phyloP scores from a whole-genome alignment of 2,329 filamentous ascomycete genomes.

The Stachybotrys echinatus region DNA sequence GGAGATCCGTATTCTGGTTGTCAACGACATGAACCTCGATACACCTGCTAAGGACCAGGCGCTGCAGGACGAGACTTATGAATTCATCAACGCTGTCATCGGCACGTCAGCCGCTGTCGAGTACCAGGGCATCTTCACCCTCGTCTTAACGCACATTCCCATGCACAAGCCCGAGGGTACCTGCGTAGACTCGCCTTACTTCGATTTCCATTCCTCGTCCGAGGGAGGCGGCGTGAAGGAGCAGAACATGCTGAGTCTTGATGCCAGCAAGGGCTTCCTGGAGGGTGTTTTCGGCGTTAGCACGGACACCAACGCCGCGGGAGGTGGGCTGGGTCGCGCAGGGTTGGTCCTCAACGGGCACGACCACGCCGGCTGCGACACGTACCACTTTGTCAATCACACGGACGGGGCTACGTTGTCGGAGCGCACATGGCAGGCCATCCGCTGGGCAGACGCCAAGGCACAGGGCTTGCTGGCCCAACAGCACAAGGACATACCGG shows the following conservation, averaged over 20 bases:
- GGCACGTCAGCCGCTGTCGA: slow-evolving; percentile 55
- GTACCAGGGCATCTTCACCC: slow-evolving; percentile 63
- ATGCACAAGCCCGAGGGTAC: slow-evolving; percentile 77
- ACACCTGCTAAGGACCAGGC: slow-evolving; percentile 63
- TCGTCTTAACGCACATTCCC: slow-evolving; percentile 89
- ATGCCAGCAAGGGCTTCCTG: slow-evolving; percentile 69
- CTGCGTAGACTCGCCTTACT: slow-evolving; percentile 80
- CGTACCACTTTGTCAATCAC: slow-evolving; percentile 74
- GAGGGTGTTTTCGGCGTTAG: slow-evolving; percentile 80
- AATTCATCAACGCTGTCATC: slow-evolving; percentile 68
- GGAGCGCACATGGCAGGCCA: slow-evolving; percentile 45
- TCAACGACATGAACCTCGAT: slow-evolving; percentile 94
- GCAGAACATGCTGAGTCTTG: slow-evolving; percentile 80
- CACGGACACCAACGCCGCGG: slow-evolving; percentile 52
- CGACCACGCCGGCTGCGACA: slow-evolving; percentile 92
- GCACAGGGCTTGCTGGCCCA: slow-evolving; percentile 30
- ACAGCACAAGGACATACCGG: slow-evolving; percentile 42
- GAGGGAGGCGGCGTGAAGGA: slow-evolving; percentile 72
- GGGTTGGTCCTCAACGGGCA: slow-evolving; percentile 89
- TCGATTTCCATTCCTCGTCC: slow-evolving; percentile 61
- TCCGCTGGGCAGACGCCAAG: slow-evolving; percentile 40
- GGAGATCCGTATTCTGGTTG: slow-evolving; percentile 73
- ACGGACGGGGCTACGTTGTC: slow-evolving; percentile 32
- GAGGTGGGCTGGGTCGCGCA: slow-evolving; percentile 58
- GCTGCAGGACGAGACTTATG: slow-evolving; percentile 72